Evolutionary conservation across 2,329 filamentous ascomycete genomes (phyloP), one percentile per base, ranked within the genome.

Genomic region (Diaporthe batatas): DNA sequence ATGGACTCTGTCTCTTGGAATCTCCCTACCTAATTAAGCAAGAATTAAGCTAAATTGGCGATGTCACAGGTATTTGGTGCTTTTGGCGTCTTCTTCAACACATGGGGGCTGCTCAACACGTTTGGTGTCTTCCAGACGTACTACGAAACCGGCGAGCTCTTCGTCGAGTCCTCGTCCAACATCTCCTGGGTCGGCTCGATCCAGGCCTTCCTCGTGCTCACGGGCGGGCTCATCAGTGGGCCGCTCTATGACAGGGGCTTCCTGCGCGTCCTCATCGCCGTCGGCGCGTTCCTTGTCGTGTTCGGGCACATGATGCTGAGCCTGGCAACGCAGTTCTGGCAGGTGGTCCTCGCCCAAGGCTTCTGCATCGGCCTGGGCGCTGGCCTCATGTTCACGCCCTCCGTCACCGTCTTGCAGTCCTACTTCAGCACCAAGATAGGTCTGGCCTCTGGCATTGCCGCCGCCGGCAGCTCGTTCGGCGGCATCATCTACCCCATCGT

Each of bases 61-160:
- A 42, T 18, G 6, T 8, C 1, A 36, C 14, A 42, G 39, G 86
- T 87, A 4, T 82, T 84, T 2, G 81, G 87, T 12, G 84, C 81
- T 3, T 88, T 88, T 76, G 79, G 87, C 58, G 82, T 89, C 64
- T 87, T 89, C 75, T 87, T 90, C 78, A 89, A 86, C 75, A 88
- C 88, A 0, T 91, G 89, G 84, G 82, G 83, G 1, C 76, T 84
- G 3, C 71, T 81, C 44, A 82, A 78, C 72, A 76, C 86, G 8
- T 90, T 88, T 71, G 86, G 87, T 8, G 84, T 87, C 2, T 91
- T 87, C 75, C 87, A 91, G 75, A 85, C 85, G 2, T 89, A 89
- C 80, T 91, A 90, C 75, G 77, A 81, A 68, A 81, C 80, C 44
- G 78, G 83, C 75, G 75, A 81, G 58, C 73, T 87, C 77, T 70